Evolutionary conservation across 140 eudicot genomes (phyloP).

Genomic region (Flaveria floridana): DNA sequence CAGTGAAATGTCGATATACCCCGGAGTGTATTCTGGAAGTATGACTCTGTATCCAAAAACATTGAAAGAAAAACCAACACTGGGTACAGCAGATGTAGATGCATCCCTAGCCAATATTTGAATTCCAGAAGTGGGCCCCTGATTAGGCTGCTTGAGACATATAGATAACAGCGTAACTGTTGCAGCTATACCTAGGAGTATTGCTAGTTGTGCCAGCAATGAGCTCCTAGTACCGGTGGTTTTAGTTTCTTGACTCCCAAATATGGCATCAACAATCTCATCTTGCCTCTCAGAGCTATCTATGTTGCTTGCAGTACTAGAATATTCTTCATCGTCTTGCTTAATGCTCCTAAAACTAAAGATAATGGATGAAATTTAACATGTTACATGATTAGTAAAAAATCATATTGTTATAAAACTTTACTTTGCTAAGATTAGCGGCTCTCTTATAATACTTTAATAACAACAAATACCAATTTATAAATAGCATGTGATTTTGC

Average conservation of each 20-base stretch:
- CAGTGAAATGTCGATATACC: slow-evolving; percentile 45
- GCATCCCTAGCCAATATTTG: slow-evolving; percentile 51
- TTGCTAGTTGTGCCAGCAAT: slow-evolving; percentile 64
- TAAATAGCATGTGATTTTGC: neutral
- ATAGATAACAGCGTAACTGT: slow-evolving; percentile 60
- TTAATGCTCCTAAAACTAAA: slow-evolving; percentile 54
- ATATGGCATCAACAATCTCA: slow-evolving; percentile 35
- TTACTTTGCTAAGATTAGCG: neutral
- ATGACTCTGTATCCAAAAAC: slow-evolving; percentile 73
- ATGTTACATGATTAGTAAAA: slow-evolving; percentile 18
- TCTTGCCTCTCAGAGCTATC: slow-evolving; percentile 40
- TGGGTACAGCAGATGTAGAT: slow-evolving; percentile 45
- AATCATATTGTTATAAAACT: neutral
- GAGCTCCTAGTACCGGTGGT: slow-evolving; percentile 47
- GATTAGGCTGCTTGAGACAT: slow-evolving; percentile 52
- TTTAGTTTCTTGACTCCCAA: slow-evolving; percentile 35
- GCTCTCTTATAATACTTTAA: neutral
- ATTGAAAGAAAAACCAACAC: slow-evolving; percentile 60
- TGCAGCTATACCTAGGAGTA: slow-evolving; percentile 68
- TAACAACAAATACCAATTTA: neutral
- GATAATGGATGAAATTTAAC: slow-evolving; percentile 9
- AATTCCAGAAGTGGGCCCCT: slow-evolving; percentile 50
- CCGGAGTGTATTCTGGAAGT: slow-evolving; percentile 91
- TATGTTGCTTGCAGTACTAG: slow-evolving; percentile 34
- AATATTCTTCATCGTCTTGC: slow-evolving; percentile 44